A percentile compares a stretch with the other conserved stretches of the same genome.
phyloP scores from a whole-genome alignment of 2,329 filamentous ascomycete genomes.

The Claviceps sp. region DNA sequence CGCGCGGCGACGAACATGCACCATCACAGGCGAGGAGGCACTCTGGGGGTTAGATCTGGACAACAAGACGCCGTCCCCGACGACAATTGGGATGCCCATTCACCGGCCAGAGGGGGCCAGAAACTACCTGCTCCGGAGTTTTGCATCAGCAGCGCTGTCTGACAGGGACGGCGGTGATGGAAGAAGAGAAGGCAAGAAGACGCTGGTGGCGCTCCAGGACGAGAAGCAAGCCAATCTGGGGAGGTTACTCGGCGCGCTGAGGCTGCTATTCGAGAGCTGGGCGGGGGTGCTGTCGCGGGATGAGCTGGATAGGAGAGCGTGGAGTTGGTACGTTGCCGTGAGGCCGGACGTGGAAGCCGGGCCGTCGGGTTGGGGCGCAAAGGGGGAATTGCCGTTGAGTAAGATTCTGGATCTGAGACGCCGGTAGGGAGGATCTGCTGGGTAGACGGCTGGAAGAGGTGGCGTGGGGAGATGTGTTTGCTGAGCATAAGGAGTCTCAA shows the following conservation, averaged over 20 bases:
- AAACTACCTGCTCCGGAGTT: slow-evolving; percentile 44
- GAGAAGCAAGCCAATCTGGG: slow-evolving; percentile 59
- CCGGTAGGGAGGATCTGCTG: slow-evolving; percentile 6
- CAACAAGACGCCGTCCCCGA: slow-evolving; percentile 27
- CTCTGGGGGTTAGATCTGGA: slow-evolving; percentile 48
- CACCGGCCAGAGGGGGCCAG: slow-evolving; percentile 59
- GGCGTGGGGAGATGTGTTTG: too few relatives aligned
- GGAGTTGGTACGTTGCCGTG: slow-evolving; percentile 69
- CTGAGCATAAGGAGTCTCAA: too few relatives aligned
- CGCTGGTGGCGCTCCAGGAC: slow-evolving; percentile 33
- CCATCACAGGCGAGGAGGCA: slow-evolving; percentile 32
- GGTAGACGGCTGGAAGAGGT: not conserved
- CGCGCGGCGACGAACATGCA: slow-evolving; percentile 27
- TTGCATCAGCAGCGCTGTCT: slow-evolving; percentile 31
- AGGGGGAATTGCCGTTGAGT: slow-evolving; percentile 52
- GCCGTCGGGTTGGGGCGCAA: slow-evolving; percentile 70
- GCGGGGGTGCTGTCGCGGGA: slow-evolving; percentile 41
- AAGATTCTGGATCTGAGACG: slow-evolving; percentile 48
- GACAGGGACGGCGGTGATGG: slow-evolving; percentile 8
- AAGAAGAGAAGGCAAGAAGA: slow-evolving; percentile 29
- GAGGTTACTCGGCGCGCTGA: slow-evolving; percentile 54
- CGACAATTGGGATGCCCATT: slow-evolving; percentile 49
- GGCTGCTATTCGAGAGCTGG: slow-evolving; percentile 66
- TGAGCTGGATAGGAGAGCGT: slow-evolving; percentile 64
- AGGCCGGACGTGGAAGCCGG: slow-evolving; percentile 65